Base-by-base conservation (phyloP, 257 asterid genomes). In the Paulownia fortunei region DNA sequence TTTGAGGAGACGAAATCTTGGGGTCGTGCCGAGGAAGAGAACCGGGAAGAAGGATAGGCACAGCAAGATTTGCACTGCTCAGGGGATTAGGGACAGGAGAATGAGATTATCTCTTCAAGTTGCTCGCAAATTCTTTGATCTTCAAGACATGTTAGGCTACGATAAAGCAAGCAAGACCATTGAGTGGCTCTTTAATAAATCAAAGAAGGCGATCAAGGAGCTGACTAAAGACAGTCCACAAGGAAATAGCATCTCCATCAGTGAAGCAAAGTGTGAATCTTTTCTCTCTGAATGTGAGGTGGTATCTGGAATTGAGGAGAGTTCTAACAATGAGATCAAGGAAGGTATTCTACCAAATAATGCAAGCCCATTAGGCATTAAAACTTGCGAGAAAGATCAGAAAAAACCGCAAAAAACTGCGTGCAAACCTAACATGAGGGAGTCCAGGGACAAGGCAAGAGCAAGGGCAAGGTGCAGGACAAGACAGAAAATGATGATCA, bases 41-140 rank as follows among this genome's bases (percentile, higher is more conserved):
- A 60, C 82, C 1, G 92, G 90, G 0, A 89, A 89, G 80, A 90
- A 85, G 32, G 93, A 90, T 37, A 77, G 96, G 27, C 97, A 92
- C 80, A 92, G 96, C 90, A 92, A 92, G 88, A 90, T 92, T 77
- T 73, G 89, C 75, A 92, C 97, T 0, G 97, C 97, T 0, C 92
- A 88, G 69, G 97, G 97, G 2, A 76, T 92, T 21, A 68, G 97
- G 13, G 97, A 90, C 64, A 23, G 97, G 58, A 73, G 97, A 42
- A 92, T 92, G 97, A 83, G 97, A 21, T 76, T 92, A 11, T 92
- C 97, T 0, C 86, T 89, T 3, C 96, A 84, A 71, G 88, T 87
- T 3, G 97, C 97, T 0, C 83, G 97, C 0, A 90, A 87, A 37
- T 92, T 92, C 84, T 92, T 92, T 54, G 96, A 92, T 77, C 89